Conservation (phyloP, 768 basidiomycete species). For the Suillus fuscotomentosus region DNA sequence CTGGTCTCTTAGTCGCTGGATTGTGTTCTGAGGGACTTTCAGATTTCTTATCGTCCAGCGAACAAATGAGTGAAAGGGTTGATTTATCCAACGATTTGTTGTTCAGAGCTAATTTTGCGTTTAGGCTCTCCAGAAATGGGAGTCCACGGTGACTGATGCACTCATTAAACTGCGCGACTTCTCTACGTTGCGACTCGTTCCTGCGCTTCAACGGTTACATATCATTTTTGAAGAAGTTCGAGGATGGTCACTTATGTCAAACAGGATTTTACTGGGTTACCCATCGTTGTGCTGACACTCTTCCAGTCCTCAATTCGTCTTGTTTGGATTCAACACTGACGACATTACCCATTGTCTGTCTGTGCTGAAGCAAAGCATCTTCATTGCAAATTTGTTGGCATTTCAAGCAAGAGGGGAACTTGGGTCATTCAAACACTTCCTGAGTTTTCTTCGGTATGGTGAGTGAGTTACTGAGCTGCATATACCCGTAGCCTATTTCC, state of each 20-base stretch:
- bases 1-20: conserved; percentile 67
- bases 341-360: conserved; percentile 54
- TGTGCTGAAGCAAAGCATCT: conserved; percentile 54
- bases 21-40: conserved; percentile 65
- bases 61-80: conserved; percentile 83
- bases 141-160: conserved; percentile 67
- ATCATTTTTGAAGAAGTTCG: conserved; percentile 74
- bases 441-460: conserved; percentile 78
- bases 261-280: conserved; percentile 23
- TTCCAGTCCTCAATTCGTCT: conserved; percentile 52
- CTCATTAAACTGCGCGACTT: conserved; percentile 72
- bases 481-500: conserved; percentile 13
- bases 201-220: conserved; percentile 75
- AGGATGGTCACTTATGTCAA: conserved; percentile 75
- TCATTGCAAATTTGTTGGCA: conserved; percentile 68
- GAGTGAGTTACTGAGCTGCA: conserved; percentile 21
- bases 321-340: conserved; percentile 52
- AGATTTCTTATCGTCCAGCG: conserved; percentile 76
- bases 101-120: conserved; percentile 20
- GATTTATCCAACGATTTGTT: conserved; percentile 17
- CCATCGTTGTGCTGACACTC: conserved; percentile 8
- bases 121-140: conserved; percentile 83
- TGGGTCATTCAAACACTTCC: conserved; percentile 73
- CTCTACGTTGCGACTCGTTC: conserved; percentile 65
- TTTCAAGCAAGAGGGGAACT: conserved; percentile 65